Evolutionary conservation across 805 yeast species (phyloP), one percentile per base, ranked within the genome.

Genomic region (Candida hungchunana): DNA sequence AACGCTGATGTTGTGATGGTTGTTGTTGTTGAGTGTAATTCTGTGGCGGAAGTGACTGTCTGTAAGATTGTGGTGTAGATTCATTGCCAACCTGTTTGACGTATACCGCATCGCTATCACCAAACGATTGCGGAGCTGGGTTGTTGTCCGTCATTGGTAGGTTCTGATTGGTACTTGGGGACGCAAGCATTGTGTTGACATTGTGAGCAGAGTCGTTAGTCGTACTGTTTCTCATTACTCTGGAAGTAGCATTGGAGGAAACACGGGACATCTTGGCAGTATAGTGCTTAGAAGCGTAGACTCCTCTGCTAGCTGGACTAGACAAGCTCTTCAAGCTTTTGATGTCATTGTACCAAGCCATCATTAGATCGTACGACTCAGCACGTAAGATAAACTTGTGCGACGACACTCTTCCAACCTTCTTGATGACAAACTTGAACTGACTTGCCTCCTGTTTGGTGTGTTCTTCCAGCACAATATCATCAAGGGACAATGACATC

Each of bases 381-480:
- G 94, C 81, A 46, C 95, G 73, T 66, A 90, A 89, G n/a, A 89
- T 93, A 86, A 93, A 87, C 51, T 87, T 88, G 62, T 89, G 97
- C 28, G 87, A 85, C 43, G 79, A 81, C 44, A 86, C 69, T 41
- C 82, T 63, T 11, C 93, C 93, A 42, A 78, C 76, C 44, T 80
- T 79, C 51, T 82, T 85, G 42, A 90, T 65, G 9, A 88, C 84
- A 60, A 90, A 93, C 62, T 88, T 88, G 57, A 78, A 79, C 25
- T 68, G 58, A 34, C 62, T 66, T 18, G 79, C 76, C 46, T 82
- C 86, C 50, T 77, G 78, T 55, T 79, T 77, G 10, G 90, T 78
- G 62, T 85, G 95, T 48, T 86, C 95, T 17, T 85, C 75, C 12
- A 93, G 75, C 46, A 77, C 78, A 55, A 96, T 88, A 42, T 82